Evolutionary conservation across 306 rosid genomes (phyloP).

Genomic region (Oemleria cerasiformis): DNA sequence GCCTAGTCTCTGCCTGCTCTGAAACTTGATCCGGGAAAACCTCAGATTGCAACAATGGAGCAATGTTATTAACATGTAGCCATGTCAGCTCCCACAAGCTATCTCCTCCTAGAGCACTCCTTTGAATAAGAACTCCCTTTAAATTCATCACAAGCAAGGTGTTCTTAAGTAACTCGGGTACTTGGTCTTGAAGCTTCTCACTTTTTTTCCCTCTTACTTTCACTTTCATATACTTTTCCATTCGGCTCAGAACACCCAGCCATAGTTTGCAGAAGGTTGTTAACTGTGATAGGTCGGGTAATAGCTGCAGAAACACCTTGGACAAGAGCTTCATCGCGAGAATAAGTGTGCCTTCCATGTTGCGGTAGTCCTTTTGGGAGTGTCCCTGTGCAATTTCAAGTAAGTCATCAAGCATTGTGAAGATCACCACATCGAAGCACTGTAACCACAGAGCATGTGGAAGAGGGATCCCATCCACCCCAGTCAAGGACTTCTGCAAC

Average conservation of each 20-base stretch:
- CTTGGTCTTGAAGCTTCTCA: slow-evolving; percentile 82
- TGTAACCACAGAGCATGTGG: slow-evolving; percentile 62
- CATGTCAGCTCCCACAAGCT: slow-evolving; percentile 98
- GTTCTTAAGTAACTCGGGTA: slow-evolving; percentile 86
- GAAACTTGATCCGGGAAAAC: slow-evolving; percentile 79
- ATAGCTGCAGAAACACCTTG: slow-evolving; percentile 74
- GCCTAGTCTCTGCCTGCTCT: slow-evolving; percentile 42
- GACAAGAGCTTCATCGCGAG: slow-evolving; percentile 86
- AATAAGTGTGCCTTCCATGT: slow-evolving; percentile 95
- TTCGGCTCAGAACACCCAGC: slow-evolving; percentile 87
- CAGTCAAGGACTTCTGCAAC: slow-evolving; percentile 80
- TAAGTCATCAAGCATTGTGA: slow-evolving; percentile 93
- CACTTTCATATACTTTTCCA: slow-evolving; percentile 87
- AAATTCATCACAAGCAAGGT: slow-evolving; percentile 77
- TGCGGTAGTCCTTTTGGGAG: slow-evolving; percentile 83
- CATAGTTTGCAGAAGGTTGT: slow-evolving; percentile 93
- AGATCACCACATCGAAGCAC: slow-evolving; percentile 88
- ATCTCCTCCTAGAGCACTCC: slow-evolving; percentile 88
- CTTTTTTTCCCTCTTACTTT: slow-evolving; percentile 82
- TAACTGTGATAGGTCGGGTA: slow-evolving; percentile 66
- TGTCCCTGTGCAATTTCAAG: slow-evolving; percentile 92
- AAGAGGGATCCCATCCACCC: slow-evolving; percentile 65
- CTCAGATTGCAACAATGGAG: slow-evolving; percentile 78
- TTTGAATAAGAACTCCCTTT: slow-evolving; percentile 67
- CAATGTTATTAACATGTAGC: slow-evolving; percentile 83